Conservation (phyloP, 2,329 filamentous ascomycete species). For the Colletotrichum horii region DNA sequence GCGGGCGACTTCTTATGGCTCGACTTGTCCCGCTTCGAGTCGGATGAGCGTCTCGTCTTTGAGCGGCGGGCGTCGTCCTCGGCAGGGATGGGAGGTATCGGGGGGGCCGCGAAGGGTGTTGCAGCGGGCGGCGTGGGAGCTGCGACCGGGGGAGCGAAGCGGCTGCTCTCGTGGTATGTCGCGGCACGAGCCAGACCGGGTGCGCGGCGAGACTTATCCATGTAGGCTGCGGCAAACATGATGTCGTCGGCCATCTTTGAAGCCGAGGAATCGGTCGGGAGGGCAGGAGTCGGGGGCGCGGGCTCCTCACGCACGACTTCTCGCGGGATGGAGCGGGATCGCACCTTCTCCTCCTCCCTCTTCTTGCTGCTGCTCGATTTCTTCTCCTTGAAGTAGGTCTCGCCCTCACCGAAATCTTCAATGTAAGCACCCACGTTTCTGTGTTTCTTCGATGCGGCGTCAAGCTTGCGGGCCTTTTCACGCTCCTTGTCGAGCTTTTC, state of each 20-base stretch:
- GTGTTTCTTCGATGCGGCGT: slow-evolving; percentile 31
- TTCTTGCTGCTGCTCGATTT: slow-evolving; percentile 40
- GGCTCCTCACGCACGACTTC: background rate
- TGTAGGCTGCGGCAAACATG: slow-evolving; percentile 18
- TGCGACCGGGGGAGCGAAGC: slow-evolving; percentile 6
- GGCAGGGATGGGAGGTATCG: background rate
- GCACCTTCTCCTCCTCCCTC: slow-evolving; percentile 32
- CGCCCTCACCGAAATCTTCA: slow-evolving; percentile 38
- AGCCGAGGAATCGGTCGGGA: background rate
- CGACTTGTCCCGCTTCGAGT: slow-evolving; percentile 22
- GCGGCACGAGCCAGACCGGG: slow-evolving; percentile 1
- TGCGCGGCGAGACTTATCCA: slow-evolving; percentile 16
- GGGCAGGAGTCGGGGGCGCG: background rate
- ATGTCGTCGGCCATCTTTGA: slow-evolving; percentile 2
- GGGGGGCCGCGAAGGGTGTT: background rate
- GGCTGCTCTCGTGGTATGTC: background rate
- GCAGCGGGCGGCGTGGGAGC: slow-evolving; percentile 15
- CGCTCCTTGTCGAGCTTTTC: slow-evolving; percentile 40
- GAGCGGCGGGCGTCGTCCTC: slow-evolving; percentile 22
- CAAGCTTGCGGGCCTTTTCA: slow-evolving; percentile 40
- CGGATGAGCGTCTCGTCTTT: slow-evolving; percentile 22
- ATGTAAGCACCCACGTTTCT: slow-evolving; percentile 32
- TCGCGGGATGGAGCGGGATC: slow-evolving; percentile 10
- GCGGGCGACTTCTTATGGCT: slow-evolving; percentile 22
- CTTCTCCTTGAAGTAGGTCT: slow-evolving; percentile 35